Conservation (phyloP, 2,329 filamentous ascomycete species). For the Helminthosporium solani region DNA sequence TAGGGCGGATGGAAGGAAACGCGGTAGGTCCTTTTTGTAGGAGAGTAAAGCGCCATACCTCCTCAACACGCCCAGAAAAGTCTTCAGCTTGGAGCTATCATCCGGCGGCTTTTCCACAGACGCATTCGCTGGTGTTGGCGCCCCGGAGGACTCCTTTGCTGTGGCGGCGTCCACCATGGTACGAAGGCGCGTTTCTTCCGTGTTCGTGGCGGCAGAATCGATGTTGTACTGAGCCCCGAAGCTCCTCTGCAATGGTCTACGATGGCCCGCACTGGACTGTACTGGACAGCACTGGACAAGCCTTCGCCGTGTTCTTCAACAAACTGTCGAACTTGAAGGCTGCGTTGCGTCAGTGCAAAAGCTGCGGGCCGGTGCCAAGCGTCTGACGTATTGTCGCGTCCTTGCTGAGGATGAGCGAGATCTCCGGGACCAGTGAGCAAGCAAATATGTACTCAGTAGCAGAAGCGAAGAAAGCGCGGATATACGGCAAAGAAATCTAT, state of each 20-base stretch:
- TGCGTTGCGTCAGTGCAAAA: background rate
- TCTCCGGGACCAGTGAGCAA: too few species aligned
- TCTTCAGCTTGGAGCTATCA: constrained; percentile 85
- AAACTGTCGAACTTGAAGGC: background rate
- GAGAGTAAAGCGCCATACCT: constrained; percentile 65
- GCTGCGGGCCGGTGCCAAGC: background rate
- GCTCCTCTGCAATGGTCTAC: too few species aligned
- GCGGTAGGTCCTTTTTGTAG: too few species aligned
- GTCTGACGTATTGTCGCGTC: constrained; percentile 7
- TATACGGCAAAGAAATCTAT: background rate
- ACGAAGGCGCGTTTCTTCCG: constrained; percentile 28
- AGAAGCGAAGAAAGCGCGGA: background rate
- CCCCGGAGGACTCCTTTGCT: constrained; percentile 39
- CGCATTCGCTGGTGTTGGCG: constrained; percentile 36
- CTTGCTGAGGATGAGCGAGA: constrained; percentile 4
- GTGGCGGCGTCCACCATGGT: too few species aligned
- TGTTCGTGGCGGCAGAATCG: background rate
- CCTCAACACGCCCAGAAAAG: constrained; percentile 81
- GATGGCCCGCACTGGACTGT: too few species aligned
- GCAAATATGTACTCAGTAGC: background rate
- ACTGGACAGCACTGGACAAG: too few species aligned
- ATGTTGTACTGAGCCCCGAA: too few species aligned
- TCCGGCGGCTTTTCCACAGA: constrained; percentile 61
- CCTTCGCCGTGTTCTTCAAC: too few species aligned
- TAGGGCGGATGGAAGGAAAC: too few species aligned